Percentiles rank a stretch among this genome's conserved stretches.
Conservation (phyloP, 2,329 filamentous ascomycete genomes). For the Fusarium nematophilum region DNA sequence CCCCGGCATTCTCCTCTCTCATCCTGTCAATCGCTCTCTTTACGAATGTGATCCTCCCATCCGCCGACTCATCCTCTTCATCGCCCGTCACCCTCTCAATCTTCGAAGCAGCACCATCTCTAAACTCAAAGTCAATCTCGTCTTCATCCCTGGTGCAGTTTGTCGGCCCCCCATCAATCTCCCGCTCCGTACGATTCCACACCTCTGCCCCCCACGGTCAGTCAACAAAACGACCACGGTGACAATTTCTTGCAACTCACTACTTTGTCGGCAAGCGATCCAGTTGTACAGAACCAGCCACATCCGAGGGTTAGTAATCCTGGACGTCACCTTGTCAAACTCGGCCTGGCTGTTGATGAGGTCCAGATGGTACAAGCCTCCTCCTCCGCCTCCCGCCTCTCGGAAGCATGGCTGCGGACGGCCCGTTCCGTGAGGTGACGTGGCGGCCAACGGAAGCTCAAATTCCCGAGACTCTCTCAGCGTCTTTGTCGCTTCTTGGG, state of each 20-base stretch:
- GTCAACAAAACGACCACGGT: background rate
- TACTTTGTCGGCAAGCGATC: background rate
- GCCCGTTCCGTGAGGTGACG: background rate
- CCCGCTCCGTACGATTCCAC: no score
- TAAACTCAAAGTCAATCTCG: conserved; percentile 16
- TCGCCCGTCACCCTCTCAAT: background rate
- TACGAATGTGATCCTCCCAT: background rate
- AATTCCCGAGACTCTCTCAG: background rate
- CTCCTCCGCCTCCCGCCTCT: background rate
- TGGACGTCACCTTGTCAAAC: conserved; percentile 3
- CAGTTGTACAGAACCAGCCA: background rate
- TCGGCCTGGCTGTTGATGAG: conserved; percentile 14
- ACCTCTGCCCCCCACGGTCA: background rate
- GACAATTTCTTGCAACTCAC: background rate
- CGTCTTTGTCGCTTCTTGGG: background rate
- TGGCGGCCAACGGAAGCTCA: background rate
- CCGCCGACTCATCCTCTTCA: background rate
- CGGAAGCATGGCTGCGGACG: background rate
- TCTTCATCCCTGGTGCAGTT: conserved; percentile 1
- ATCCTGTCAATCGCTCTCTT: background rate
- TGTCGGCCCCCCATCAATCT: background rate
- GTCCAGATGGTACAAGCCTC: conserved; percentile 1
- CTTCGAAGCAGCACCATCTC: background rate
- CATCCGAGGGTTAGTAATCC: background rate
- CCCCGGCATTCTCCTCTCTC: background rate